Conservation (phyloP, 2,329 filamentous ascomycete species). For the Aspergillus terreus region DNA sequence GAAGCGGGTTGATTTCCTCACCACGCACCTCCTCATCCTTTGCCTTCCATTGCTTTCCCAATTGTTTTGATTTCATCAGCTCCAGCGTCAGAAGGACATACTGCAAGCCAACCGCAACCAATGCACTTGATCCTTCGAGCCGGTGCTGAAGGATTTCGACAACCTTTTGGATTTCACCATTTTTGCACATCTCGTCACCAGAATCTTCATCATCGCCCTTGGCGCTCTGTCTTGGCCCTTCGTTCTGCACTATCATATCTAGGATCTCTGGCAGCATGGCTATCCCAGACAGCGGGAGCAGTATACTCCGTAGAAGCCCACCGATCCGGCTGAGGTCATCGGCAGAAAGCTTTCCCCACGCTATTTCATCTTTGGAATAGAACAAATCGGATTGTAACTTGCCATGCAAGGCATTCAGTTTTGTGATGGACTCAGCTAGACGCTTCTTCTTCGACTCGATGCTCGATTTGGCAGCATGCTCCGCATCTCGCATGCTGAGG, state of each 20-base stretch:
- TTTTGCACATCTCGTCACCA: conserved; percentile 10
- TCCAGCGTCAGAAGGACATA: conserved; percentile 55
- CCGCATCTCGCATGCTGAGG: conserved; percentile 8
- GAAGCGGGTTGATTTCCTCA: conserved; percentile 52
- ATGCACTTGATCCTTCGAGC: conserved; percentile 59
- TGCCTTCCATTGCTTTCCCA: conserved; percentile 34
- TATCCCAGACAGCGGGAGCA: conserved; percentile 64
- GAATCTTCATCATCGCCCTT: conserved; percentile 1
- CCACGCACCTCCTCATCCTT: conserved; percentile 50
- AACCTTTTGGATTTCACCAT: conserved; percentile 22
- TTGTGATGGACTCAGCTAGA: conserved; percentile 32
- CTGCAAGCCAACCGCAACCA: conserved; percentile 59
- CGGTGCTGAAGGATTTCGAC: conserved; percentile 23
- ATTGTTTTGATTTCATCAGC: conserved; percentile 32
- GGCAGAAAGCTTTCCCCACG: conserved; percentile 64
- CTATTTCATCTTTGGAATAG: conserved; percentile 71
- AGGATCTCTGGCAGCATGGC: conserved; percentile 69
- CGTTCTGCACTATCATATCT: conserved; percentile 25
- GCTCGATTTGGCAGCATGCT: conserved; percentile 7
- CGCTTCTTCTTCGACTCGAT: conserved; percentile 18
- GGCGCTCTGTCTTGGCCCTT: conserved; percentile 11
- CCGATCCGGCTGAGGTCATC: conserved; percentile 61
- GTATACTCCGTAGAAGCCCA: conserved; percentile 56
- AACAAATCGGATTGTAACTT: conserved; percentile 63
- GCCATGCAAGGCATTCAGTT: conserved; percentile 56